A percentile compares a stretch with the other conserved stretches of the same genome.
These are phyloP conservation scores for Fusarium secorum DNA, from an alignment of 2,329 filamentous ascomycete species.

Conservation along the genomic window DNA sequence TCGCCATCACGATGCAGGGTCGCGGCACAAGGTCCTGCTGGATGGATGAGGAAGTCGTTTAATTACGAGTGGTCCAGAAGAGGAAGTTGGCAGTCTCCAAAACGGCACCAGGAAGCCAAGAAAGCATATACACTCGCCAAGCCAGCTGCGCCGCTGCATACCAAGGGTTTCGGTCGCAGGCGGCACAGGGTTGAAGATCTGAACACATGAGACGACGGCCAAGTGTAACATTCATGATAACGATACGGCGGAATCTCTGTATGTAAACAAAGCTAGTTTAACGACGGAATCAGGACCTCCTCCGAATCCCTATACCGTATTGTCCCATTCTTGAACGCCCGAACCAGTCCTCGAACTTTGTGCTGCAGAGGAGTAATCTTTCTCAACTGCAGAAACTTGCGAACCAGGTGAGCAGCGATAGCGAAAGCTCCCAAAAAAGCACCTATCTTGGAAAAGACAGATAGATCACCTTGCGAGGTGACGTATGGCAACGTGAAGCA, in stretches of 20 bases:
- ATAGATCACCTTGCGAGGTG: accelerated
- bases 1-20: neutral
- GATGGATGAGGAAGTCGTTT: neutral
- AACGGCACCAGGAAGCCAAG: neutral
- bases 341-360: neutral
- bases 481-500: neutral
- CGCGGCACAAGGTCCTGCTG: neutral
- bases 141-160: neutral
- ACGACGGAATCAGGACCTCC: neutral
- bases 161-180: accelerated
- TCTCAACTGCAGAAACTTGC: neutral
- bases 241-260: accelerated
- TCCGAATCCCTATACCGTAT: neutral
- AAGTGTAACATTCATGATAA: accelerated
- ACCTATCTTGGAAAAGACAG: accelerated
- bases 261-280: accelerated
- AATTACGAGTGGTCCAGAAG: neutral
- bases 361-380: neutral
- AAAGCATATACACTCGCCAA: neutral
- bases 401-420: accelerated
- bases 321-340: constrained; percentile 15
- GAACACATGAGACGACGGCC: accelerated
- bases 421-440: accelerated
- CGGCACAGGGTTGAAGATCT: neutral
- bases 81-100: neutral